Base-by-base conservation (phyloP, 2,329 filamentous ascomycete genomes). In the Nigrograna mackinnonii region DNA sequence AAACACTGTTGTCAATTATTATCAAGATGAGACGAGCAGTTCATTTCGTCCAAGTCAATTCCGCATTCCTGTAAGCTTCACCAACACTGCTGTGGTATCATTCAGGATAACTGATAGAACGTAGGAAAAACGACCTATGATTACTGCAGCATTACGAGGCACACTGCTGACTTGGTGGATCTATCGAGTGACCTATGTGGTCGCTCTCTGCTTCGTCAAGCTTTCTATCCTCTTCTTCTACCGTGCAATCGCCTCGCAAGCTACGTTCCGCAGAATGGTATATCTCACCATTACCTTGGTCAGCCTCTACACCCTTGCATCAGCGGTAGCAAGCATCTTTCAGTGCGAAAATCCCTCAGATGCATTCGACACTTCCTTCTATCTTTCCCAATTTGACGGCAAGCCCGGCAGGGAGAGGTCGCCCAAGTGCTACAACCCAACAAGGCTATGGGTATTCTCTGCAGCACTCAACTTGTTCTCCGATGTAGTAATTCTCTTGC, bases 401-500 rank as follows among this genome's bases (percentile, higher is more conserved):
- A 36, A 52, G 7, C 50, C 53, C 3, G 49, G 52, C 5, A 47
- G 50, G 1, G 50, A 57, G 34, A 44, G 41, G 20, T 49, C 50
- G 3, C 41, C 56, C 16, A 55, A 60, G 17, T 69, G 66, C 50
- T 62, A 52, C 43, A 57, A 66, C 22, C 64, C 64, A 2, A 52
- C 55, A 9, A 54, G 47, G n/a, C 46, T 67, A 4, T 68, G 58
- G 46, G 47, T 66, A 2, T 54, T 61, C 35, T 74, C 72, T 0
- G 72, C 57, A 2, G 63, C 64, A 5, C 54, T 72, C 41, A 74
- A 71, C 33, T 65, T 74, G 37, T 50, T 65, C 35, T 73, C 66
- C 41, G 72, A 75, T 41, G 55, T 73, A 7, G 46, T 73, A 14
- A 72, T 77, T 41, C 65, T 75, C 5, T 43, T 71, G 5, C 53